Evolutionary conservation across 2,329 filamentous ascomycete species (phyloP).

Genomic region (Exophiala oligosperma): DNA sequence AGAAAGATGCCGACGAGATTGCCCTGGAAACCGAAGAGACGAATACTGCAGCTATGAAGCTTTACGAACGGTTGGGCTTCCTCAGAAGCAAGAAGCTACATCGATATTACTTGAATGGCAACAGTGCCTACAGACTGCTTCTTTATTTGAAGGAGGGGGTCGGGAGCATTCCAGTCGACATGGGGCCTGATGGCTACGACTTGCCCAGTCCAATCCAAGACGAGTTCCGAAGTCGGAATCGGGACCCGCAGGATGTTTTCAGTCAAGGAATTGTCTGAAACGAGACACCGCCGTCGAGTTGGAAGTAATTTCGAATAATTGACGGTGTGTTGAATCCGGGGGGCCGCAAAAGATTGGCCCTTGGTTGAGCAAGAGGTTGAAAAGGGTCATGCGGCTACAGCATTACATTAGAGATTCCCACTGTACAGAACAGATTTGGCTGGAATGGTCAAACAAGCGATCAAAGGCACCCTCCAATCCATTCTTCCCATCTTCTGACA

Average conservation of each 20-base stretch:
- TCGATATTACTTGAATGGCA: constrained; percentile 94
- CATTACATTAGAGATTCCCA: too few species aligned
- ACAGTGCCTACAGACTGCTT: constrained; percentile 86
- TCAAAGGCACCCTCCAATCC: constrained; percentile 77
- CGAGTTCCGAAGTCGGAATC: constrained; percentile 17
- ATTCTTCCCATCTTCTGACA: constrained; percentile 83
- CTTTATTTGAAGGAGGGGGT: constrained; percentile 70
- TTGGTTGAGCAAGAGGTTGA: too few species aligned
- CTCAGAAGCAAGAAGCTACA: constrained; percentile 88
- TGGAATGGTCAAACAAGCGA: background rate
- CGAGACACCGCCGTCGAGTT: too few species aligned
- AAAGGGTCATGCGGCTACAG: background rate
- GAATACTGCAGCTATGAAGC: constrained; percentile 82
- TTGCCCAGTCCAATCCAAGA: constrained; percentile 25
- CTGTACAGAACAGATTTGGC: too few species aligned
- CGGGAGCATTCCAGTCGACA: constrained; percentile 41
- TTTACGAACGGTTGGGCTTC: constrained; percentile 93
- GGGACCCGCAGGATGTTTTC: constrained; percentile 10
- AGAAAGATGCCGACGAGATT: constrained; percentile 83
- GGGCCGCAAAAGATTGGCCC: too few species aligned
- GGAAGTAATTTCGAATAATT: too few species aligned
- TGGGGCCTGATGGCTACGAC: constrained; percentile 35
- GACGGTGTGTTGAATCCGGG: too few species aligned
- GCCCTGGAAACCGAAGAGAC: constrained; percentile 95
- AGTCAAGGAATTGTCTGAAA: constrained; percentile 19